Evolutionary conservation across 306 rosid genomes (phyloP).

Genomic region (Cicer bijugum): DNA sequence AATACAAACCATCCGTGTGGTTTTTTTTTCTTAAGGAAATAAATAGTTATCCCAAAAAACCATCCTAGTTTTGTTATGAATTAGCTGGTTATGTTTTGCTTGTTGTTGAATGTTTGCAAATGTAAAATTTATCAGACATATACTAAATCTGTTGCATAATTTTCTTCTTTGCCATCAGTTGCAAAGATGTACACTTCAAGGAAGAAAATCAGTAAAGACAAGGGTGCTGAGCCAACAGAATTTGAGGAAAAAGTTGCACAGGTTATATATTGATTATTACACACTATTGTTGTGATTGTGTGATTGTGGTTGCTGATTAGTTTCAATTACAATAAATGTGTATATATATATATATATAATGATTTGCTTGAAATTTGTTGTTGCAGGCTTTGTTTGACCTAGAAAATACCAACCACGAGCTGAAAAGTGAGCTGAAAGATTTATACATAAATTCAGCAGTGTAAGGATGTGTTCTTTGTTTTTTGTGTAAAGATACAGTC

Average conservation of each 20-base stretch:
- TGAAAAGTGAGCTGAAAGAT: constrained; percentile 92
- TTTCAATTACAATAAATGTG: not conserved
- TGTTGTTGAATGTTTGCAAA: not conserved
- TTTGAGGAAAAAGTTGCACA: constrained; percentile 80
- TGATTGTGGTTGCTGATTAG: not conserved
- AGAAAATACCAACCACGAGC: constrained; percentile 78
- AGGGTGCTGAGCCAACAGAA: constrained; percentile 69
- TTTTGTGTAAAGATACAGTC: not conserved
- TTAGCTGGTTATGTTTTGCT: not conserved
- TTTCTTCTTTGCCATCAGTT: constrained; percentile 28
- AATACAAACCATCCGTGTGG: no score
- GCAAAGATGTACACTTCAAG: constrained; percentile 66
- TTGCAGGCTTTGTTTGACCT: constrained; percentile 76
- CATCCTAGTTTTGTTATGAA: no score
- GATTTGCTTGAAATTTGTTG: not conserved
- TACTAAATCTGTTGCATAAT: not conserved
- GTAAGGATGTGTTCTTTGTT: constrained; percentile 51
- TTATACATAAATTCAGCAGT: constrained; percentile 79
- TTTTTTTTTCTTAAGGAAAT: no score
- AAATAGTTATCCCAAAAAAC: no score
- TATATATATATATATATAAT: not conserved
- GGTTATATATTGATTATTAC: constrained; percentile 44
- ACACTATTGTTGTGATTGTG: not conserved
- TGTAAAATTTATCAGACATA: not conserved
- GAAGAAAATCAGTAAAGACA: constrained; percentile 75